Evolutionary conservation across 306 rosid genomes (phyloP).

Genomic region (Comarum palustre): DNA sequence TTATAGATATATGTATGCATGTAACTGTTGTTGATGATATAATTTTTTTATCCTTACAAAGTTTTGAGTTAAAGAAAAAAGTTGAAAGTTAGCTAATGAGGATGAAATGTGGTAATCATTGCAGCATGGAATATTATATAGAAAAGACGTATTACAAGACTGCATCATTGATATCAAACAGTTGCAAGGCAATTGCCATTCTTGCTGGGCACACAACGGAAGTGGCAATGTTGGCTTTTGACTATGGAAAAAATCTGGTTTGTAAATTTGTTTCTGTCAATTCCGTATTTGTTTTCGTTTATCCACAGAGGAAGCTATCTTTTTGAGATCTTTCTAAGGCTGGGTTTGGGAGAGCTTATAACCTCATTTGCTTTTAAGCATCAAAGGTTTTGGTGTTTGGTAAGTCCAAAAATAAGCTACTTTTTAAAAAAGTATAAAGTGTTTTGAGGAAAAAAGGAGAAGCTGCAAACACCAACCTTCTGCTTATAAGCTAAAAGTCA

Average conservation of each 20-base stretch:
- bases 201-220: slow-evolving; percentile 91
- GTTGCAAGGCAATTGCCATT: slow-evolving; percentile 95
- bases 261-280: slow-evolving; percentile 30
- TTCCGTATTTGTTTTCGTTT: not conserved
- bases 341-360: no score
- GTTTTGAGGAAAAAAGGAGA: no score
- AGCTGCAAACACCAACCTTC: no score
- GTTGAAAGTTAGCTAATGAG: not conserved
- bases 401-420: no score
- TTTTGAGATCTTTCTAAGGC: slow-evolving; percentile 16
- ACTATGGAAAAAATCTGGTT: slow-evolving; percentile 95
- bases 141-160: slow-evolving; percentile 90
- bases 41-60: not conserved
- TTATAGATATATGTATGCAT: not conserved
- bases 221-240: slow-evolving; percentile 79
- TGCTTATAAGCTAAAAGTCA: no score
- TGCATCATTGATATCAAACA: slow-evolving; percentile 87
- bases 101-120: slow-evolving; percentile 12
- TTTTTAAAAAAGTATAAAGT: no score
- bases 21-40: not conserved
- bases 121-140: slow-evolving; percentile 96
- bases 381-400: no score
- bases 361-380: no score
- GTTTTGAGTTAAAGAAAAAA: not conserved
- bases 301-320: slow-evolving; percentile 1